phyloP scores from a whole-genome alignment of 352 stramenopile species.

The Globisporangium heterothallicum region DNA sequence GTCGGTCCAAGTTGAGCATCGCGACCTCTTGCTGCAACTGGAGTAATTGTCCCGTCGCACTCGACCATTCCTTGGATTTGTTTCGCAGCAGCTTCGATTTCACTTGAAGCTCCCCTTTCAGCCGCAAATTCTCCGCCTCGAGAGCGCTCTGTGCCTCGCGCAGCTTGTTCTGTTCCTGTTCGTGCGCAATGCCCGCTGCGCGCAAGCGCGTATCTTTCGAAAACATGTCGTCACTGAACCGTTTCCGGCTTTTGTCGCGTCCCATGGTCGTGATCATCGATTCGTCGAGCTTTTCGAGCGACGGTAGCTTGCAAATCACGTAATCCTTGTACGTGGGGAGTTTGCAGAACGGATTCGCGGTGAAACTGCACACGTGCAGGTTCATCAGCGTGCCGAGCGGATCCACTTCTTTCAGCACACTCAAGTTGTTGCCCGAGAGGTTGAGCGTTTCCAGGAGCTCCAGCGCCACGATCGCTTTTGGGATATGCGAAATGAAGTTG shows the following conservation, averaged over 20 bases:
- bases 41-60: slow-evolving; percentile 64
- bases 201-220: slow-evolving; percentile 48
- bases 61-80: slow-evolving; percentile 80
- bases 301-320: slow-evolving; percentile 54
- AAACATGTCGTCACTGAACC: slow-evolving; percentile 56
- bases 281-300: slow-evolving; percentile 60
- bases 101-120: slow-evolving; percentile 72
- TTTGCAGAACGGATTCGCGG: slow-evolving; percentile 67
- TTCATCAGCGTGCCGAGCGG: slow-evolving; percentile 49
- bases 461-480: slow-evolving; percentile 39
- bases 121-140: slow-evolving; percentile 62
- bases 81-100: slow-evolving; percentile 82
- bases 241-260: slow-evolving; percentile 55
- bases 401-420: slow-evolving; percentile 68
- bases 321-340: slow-evolving; percentile 76
- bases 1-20: slow-evolving; percentile 69
- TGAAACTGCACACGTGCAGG: slow-evolving; percentile 53
- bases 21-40: slow-evolving; percentile 78
- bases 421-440: slow-evolving; percentile 67
- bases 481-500: slow-evolving; percentile 80
- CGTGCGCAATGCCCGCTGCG: slow-evolving; percentile 35
- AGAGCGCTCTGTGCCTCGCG: slow-evolving; percentile 49
- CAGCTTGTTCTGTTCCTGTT: slow-evolving; percentile 51
- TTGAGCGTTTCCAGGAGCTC: slow-evolving; percentile 55
- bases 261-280: slow-evolving; percentile 27